Base-by-base conservation (phyloP, 805 yeast species). In the Ogataea neopini region DNA sequence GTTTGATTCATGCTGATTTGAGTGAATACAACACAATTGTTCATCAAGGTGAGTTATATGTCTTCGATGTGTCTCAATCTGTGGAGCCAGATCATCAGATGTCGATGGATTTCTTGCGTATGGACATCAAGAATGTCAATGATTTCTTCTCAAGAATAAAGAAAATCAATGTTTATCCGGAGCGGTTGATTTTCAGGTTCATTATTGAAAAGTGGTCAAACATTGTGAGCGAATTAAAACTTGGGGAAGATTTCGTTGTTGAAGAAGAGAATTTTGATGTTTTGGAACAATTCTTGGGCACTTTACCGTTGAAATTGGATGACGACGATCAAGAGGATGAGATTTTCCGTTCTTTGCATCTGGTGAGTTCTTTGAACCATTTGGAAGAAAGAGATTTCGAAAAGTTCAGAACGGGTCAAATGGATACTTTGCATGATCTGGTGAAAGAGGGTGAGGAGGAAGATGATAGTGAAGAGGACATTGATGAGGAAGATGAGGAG, bases 51-150 rank as follows among this genome's bases (percentile, higher is more conserved):
- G 79, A 81, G 61, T 71, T 94, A 23, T 90, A 86, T 68, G 87
- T 94, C 48, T 88, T 94, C 57, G 99, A 94, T 70, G 99, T 94
- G 9, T 91, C 98, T 1, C 99, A 94, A 66, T 84, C 95, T 32
- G 98, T 94, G 19, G 98, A 94, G 66, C 97, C 97, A 8, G 97
- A 90, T 58, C 99, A 94, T 68, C 98, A 97, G 9, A 89, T 89
- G 89, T 86, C 96, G 36, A 74, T 94, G 54, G 98, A 94, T 65
- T 94, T 94, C 64, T 70, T 94, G 50, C 75, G 99, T 62, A 94
- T 94, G 99, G 99, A 94, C 69, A 91, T 94, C 62, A 94, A 92
- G 66, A 94, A 94, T 62, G 88, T 92, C 19, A 94, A 92, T 61
- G 94, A 88, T 58, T 94, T 84, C 65, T 94, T 94, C 60, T 75